Percentiles rank a stretch among this genome's conserved stretches.
Conservation (phyloP, 352 stramenopile species). For the Phytophthora chlamydospora region DNA sequence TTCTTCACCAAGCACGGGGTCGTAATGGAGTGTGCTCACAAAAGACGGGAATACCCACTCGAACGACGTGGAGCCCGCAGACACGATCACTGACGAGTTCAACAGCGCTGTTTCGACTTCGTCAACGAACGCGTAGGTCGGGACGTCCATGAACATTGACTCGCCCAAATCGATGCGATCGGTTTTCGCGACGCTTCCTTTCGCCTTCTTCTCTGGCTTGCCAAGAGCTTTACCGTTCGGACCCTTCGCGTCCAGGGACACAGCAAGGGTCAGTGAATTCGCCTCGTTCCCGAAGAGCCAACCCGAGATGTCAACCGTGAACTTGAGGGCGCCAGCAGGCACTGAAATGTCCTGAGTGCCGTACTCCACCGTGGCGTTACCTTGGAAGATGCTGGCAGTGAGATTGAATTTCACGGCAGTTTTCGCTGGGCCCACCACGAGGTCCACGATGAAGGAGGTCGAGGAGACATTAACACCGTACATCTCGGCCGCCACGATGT, state of each 20-base stretch:
- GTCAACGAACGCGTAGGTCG: slow-evolving; percentile 27
- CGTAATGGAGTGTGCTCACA: slow-evolving; percentile 49
- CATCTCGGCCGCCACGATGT: slow-evolving; percentile 16
- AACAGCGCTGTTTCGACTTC: slow-evolving; percentile 16
- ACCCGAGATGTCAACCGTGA: slow-evolving; percentile 37
- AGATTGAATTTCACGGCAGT: slow-evolving; percentile 36
- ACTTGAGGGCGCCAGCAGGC: slow-evolving; percentile 48
- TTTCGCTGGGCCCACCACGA: slow-evolving; percentile 13
- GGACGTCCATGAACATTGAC: slow-evolving; percentile 48
- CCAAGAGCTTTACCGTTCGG: slow-evolving; percentile 10
- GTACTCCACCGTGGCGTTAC: slow-evolving; percentile 36
- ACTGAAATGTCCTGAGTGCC: slow-evolving; percentile 39
- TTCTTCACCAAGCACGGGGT: slow-evolving; percentile 49
- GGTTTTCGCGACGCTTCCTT: slow-evolving; percentile 1
- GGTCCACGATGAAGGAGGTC: slow-evolving; percentile 31
- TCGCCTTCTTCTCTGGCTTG: slow-evolving; percentile 29
- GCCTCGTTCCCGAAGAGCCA: too few species aligned
- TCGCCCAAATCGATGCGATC: slow-evolving; percentile 42
- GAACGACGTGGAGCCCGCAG: slow-evolving; percentile 25
- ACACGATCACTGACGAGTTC: slow-evolving; percentile 33
- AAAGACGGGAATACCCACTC: slow-evolving; percentile 54
- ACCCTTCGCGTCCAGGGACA: slow-evolving; percentile 40
- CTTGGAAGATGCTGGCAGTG: slow-evolving; percentile 42
- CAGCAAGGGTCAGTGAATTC: slow-evolving; percentile 33
- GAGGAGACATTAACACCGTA: slow-evolving; percentile 26